phyloP scores from a whole-genome alignment of 2,329 filamentous ascomycete species.

The Ceratocystis diversiconidia region DNA sequence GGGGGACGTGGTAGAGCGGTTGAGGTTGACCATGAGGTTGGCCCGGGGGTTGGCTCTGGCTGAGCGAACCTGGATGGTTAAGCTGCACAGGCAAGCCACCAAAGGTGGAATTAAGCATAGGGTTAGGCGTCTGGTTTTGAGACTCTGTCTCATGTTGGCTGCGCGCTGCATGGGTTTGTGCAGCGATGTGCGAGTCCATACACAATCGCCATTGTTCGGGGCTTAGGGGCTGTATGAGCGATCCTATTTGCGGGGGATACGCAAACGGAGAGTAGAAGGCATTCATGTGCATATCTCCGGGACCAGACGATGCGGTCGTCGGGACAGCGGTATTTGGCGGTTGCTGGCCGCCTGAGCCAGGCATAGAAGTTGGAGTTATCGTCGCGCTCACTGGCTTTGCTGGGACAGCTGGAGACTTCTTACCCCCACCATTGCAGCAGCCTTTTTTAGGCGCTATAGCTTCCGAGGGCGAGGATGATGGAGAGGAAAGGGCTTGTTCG shows the following conservation, averaged over 20 bases:
- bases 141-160: background rate
- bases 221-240: slow-evolving; percentile 40
- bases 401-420: background rate
- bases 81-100: background rate
- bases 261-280: slow-evolving; percentile 29
- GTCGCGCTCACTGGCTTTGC: background rate
- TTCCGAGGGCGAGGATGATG: background rate
- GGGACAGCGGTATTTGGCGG: slow-evolving; percentile 27
- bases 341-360: slow-evolving; percentile 20
- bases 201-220: slow-evolving; percentile 39
- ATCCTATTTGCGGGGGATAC: slow-evolving; percentile 41
- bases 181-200: slow-evolving; percentile 27
- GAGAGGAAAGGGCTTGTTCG: background rate
- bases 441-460: slow-evolving; percentile 14
- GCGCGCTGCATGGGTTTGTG: background rate
- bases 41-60: background rate
- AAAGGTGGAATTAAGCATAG: background rate
- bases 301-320: slow-evolving; percentile 20
- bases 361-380: background rate
- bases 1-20: slow-evolving; percentile 12
- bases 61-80: background rate
- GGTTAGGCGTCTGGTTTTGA: background rate
- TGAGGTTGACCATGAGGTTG: background rate
- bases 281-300: slow-evolving; percentile 27
- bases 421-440: slow-evolving; percentile 20